These are phyloP conservation scores for Eimeria zaria DNA, from an alignment of 169 alveolate species.

Conservation along the genomic window DNA sequence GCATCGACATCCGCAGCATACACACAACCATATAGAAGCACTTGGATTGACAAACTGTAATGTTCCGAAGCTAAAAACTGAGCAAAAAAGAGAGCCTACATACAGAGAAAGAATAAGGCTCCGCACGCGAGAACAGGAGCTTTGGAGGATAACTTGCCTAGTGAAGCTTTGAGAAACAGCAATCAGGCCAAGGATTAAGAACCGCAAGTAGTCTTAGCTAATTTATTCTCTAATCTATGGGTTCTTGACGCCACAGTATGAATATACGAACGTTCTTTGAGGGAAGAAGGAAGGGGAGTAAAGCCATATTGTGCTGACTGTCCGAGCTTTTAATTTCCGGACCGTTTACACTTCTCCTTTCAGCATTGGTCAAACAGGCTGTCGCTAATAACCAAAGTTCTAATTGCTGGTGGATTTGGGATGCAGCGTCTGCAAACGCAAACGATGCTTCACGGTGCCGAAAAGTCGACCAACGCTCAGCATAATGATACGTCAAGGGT, in stretches of 20 bases:
- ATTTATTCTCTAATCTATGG: no score
- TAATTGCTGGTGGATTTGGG: neutral
- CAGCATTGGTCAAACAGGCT: neutral
- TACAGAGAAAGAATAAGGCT: neutral
- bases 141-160: neutral
- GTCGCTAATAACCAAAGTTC: neutral
- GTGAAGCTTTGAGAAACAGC: no score
- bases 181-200: neutral
- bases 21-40: neutral
- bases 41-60: neutral
- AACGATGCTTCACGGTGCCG: neutral
- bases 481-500: neutral
- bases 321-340: neutral
- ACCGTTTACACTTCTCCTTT: neutral
- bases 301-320: neutral
- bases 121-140: neutral
- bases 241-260: neutral
- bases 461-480: neutral
- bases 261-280: neutral
- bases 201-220: neutral
- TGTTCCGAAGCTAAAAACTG: no score
- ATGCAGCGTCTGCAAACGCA: neutral
- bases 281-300: neutral
- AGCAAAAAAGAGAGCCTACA: neutral
- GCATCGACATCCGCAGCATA: neutral